Evolutionary conservation across 106 monocot species (phyloP), one percentile per base, ranked within the genome.

Genomic region (Phalaenopsis equestris): DNA sequence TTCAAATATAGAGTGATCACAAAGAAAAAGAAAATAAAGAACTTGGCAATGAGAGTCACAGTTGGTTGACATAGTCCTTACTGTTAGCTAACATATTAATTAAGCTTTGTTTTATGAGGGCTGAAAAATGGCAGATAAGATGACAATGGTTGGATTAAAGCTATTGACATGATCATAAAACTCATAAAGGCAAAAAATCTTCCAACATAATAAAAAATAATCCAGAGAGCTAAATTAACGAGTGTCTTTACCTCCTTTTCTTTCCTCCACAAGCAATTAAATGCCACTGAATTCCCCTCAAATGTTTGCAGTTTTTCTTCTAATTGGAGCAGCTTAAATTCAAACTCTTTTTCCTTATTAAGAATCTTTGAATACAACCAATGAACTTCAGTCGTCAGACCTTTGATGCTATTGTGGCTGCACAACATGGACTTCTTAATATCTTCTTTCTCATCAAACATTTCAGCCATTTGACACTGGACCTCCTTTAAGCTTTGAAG

Each of bases 201-300:
- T 67, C 9, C 67, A 67, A 67, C 5, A 67, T 9, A 36, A 8
- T n/a, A 19, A 36, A 7, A 68, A 70, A 11, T 15, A 72, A 6
- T 74, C 18, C 37, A 74, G 43, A 14, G 30, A 42, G 42, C 67
- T 73, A 17, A 73, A 73, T 16, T 73, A 74, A 73, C 2, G 1
- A 43, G 73, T 43, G 45, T 2, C 2, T 55, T 49, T 91, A 96
- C 94, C 96, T 89, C 81, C 85, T 90, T 94, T 43, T 41, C 61
- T 65, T 89, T 80, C 10, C 73, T 41, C 87, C 87, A 92, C 24
- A 64, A 79, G 72, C 19, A 79, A 77, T 78, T 56, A 82, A 81
- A 84, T 84, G 77, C 56, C 41, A 57, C 77, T 23, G 84, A 72
- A 82, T 80, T 80, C 56, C 57, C 80, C 64, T 87, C 86, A n/a